Conservation (phyloP, 805 yeast genomes). For the Candida coquimbonensis region DNA sequence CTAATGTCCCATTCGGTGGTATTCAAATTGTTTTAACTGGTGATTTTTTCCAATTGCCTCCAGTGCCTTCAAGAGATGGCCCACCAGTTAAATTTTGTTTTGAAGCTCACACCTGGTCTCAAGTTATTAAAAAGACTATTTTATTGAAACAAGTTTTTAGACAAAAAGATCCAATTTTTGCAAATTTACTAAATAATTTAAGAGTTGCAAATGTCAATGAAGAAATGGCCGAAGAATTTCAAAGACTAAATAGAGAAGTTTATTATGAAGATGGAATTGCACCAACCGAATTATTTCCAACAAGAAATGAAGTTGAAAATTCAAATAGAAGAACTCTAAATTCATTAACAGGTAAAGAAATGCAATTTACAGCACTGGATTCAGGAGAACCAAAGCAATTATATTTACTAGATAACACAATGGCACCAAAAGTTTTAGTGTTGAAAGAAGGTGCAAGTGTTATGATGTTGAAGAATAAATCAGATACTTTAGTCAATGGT, state of each 20-base stretch:
- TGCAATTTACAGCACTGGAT: constrained; percentile 42
- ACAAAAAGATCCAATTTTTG: constrained; percentile 76
- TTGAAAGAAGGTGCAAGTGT: constrained; percentile 89
- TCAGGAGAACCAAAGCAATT: constrained; percentile 19
- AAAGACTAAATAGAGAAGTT: constrained; percentile 49
- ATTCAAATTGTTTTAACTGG: constrained; percentile 86
- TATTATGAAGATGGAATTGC: constrained; percentile 64
- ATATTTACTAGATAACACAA: constrained; percentile 44
- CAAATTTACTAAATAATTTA: constrained; percentile 73
- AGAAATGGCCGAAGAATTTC: constrained; percentile 42
- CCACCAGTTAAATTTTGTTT: constrained; percentile 55
- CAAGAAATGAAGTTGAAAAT: constrained; percentile 73
- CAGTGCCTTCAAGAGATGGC: constrained; percentile 45
- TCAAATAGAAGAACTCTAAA: constrained; percentile 56
- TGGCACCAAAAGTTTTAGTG: constrained; percentile 60
- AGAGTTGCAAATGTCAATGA: constrained; percentile 61
- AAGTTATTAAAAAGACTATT: constrained; percentile 56
- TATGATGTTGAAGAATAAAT: constrained; percentile 82
- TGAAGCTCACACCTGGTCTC: constrained; percentile 64
- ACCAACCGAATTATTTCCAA: constrained; percentile 87
- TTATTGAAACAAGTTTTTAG: constrained; percentile 77
- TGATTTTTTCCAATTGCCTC: constrained; percentile 96
- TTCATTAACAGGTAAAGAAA: constrained; percentile 39
- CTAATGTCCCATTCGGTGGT: constrained; percentile 78
- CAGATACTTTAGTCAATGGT: constrained; percentile 80